A percentile compares a stretch with the other conserved stretches of the same genome.
Conservation (phyloP, 1,284 basidiomycete species). For the Marasmius fiardii region DNA sequence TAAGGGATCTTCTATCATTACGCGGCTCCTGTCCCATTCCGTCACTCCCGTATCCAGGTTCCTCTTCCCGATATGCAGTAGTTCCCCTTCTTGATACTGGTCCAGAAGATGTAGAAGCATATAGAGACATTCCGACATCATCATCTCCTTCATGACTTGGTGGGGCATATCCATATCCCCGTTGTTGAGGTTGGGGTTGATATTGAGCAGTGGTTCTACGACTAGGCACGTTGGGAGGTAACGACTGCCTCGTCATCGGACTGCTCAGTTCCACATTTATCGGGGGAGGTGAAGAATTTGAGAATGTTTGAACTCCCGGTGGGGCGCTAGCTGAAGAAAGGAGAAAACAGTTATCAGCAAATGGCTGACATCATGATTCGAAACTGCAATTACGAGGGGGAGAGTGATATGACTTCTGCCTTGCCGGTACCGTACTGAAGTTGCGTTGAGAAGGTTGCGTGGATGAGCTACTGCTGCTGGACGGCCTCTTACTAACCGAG, state of each 20-base stretch:
- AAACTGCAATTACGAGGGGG: background rate
- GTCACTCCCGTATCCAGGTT: background rate
- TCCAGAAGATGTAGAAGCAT: background rate
- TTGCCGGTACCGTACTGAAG: background rate
- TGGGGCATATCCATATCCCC: background rate
- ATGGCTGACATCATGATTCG: background rate
- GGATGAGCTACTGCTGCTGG: background rate
- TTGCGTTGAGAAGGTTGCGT: background rate
- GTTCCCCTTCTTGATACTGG: background rate
- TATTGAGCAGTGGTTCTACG: background rate
- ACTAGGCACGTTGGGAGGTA: background rate
- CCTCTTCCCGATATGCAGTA: background rate
- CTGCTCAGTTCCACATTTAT: background rate
- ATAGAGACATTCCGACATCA: background rate
- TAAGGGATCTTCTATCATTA: background rate
- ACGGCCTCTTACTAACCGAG: background rate
- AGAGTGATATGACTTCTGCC: background rate
- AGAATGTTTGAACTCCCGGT: background rate
- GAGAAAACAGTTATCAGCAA: no score
- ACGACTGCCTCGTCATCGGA: background rate
- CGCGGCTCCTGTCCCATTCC: background rate
- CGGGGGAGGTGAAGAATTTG: background rate
- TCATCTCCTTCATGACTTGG: background rate
- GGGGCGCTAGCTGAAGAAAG: background rate
- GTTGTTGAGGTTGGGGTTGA: background rate